Evolutionary conservation across 2,329 filamentous ascomycete genomes (phyloP).

Genomic region (Clonostachys byssicola): DNA sequence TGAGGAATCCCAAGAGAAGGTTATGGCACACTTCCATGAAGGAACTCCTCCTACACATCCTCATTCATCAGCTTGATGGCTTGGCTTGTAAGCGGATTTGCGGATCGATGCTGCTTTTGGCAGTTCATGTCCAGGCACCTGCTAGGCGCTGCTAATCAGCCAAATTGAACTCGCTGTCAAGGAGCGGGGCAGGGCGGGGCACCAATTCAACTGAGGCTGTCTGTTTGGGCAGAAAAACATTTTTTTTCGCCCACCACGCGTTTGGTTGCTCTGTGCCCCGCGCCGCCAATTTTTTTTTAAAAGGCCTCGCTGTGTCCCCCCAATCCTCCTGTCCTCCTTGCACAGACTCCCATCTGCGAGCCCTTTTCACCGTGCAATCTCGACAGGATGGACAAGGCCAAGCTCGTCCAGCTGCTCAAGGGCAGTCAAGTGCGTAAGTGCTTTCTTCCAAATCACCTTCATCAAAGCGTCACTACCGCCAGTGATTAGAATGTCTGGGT

Average conservation of each 20-base stretch:
- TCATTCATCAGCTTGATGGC: too few species aligned
- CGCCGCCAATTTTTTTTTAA: constrained; percentile 1
- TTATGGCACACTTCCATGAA: too few species aligned
- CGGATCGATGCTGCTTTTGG: too few species aligned
- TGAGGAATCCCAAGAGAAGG: too few species aligned
- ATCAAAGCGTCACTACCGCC: constrained; percentile 2
- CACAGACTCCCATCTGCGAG: constrained; percentile 4
- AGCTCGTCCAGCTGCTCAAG: constrained; percentile 83
- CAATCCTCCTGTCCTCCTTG: constrained; percentile 1
- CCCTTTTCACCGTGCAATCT: constrained; percentile 1
- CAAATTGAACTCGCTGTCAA: too few species aligned
- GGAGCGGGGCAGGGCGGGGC: too few species aligned
- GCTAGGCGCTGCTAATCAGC: background rate
- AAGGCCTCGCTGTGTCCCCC: background rate
- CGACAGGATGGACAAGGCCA: constrained; percentile 48
- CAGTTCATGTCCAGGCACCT: background rate
- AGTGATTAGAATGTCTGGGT: background rate
- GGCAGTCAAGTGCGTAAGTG: constrained; percentile 81
- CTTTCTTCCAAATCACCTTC: constrained; percentile 3
- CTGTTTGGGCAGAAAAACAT: background rate
- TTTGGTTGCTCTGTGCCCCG: background rate
- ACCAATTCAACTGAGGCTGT: too few species aligned
- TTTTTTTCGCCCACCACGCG: constrained; percentile 1
- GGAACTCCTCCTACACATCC: too few species aligned
- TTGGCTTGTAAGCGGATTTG: too few species aligned